Base-by-base conservation (phyloP, 1,284 basidiomycete species). In the Puccinia polysora region DNA sequence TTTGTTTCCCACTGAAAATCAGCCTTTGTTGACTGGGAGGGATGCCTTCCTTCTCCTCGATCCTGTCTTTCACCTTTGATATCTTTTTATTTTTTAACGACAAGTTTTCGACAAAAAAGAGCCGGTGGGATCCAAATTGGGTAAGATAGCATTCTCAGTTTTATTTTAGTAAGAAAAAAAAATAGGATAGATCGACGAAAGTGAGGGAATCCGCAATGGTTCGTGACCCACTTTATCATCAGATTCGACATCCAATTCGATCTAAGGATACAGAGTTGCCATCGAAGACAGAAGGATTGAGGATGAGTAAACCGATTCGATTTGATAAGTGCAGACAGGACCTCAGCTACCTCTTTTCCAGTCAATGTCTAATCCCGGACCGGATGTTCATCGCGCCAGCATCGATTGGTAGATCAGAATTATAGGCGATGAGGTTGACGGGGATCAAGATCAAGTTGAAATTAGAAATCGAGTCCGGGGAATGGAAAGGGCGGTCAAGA, bases 31-130 rank as follows among this genome's bases (percentile, higher is more conserved):
- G 96, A 47, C 85, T 90, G 74, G 96, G 95, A 18, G 96, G 96
- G 60, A 99, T 96, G 78, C 95, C 96, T 49, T 94, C 95, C 82
- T 98, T 96, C 83, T 97, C 95, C 81, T 99, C 96, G 36, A 99
- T 92, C 80, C 91, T 90, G 84, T 97, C 94, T 83, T 99, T 99
- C 82, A 98, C 95, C 76, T 91, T 88, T 58, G 86, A 84, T 79
- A 97, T 92, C 94, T 96, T 76, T 32, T 6, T 6, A 14, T 8
- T 12, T 0, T 20, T 12, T 34, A 25, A 53, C 25, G 23, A 34
- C 36, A 74, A 18, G 15, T 4, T 60, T 20, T 20, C 4, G 18
- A 43, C 43, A 25, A 20, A 60, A 38, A 60, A 3, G 7, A 10
- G 4, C 14, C 25, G 15, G 40, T 28, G n/a, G 2, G 23, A 34